Evolutionary conservation across 1,139 yeast genomes (phyloP), one percentile per base, ranked within the genome.

Genomic region (Taphrina deformans): DNA sequence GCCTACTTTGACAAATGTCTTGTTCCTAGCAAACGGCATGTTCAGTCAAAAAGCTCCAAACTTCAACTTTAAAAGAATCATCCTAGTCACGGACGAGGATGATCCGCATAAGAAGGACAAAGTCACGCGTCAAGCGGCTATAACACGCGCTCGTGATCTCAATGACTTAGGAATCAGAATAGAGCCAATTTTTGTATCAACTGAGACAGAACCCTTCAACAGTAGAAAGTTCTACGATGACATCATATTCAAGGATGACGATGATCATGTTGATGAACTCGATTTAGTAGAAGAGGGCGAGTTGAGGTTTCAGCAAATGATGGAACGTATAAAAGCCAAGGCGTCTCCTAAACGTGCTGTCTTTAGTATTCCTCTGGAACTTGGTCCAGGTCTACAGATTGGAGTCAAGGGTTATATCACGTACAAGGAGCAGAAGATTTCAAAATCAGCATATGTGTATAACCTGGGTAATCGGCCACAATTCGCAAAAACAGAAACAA

Each of bases 371-470:
- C 82, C 85, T n/a, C 68, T 86, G 51, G 79, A 79, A 5, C 72
- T 85, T 2, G 77, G 79, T 2, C 84, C 85, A 1, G 76, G 78
- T 0, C 69, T 90, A 16, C 80, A 81, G 0, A 82, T 93, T 60
- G 87, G 90, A 0, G 79, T 91, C 0, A 84, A 83, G 70, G 97
- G 96, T 0, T 88, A 85, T 71, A 77, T 87, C 0, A 78, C 88
- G n/a, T 83, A 81, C 69, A 78, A 81, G 16, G 84, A 82, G 64
- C 87, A 86, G 67, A 79, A 78, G 55, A 73, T 83, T 0, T 77
- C 80, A 31, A 77, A 80, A 62, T 74, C 79, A 7, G 78, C 77
- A 44, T 75, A 76, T 50, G 79, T 87, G 21, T 85, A 83, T 73
- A 83, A 83, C 45, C 79, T 80, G 58, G 83, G 81, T 2, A 86